A percentile compares a stretch with the other conserved stretches of the same genome.
phyloP scores from a whole-genome alignment of 2,329 filamentous ascomycete genomes.

The Periconia digitata region DNA sequence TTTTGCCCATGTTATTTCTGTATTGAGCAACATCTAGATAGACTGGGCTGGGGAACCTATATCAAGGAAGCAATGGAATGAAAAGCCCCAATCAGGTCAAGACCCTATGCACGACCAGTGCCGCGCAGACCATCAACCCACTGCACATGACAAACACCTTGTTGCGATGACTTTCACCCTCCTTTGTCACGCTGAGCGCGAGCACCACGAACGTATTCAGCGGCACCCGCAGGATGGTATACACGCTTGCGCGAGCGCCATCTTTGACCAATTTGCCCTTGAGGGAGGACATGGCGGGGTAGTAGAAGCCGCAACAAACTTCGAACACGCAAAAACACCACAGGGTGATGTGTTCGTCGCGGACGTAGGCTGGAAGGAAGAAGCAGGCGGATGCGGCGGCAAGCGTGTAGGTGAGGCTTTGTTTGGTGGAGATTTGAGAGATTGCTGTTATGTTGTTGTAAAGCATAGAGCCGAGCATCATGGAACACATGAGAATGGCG shows the following conservation, averaged over 20 bases:
- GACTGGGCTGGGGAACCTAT: too few relatives aligned
- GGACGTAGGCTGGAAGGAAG: slow-evolving; percentile 43
- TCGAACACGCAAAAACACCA: slow-evolving; percentile 62
- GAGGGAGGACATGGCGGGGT: slow-evolving; percentile 57
- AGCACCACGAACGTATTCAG: slow-evolving; percentile 51
- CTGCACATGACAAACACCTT: slow-evolving; percentile 34
- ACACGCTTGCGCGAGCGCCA: slow-evolving; percentile 55
- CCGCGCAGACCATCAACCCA: slow-evolving; percentile 28
- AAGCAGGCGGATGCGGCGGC: slow-evolving; percentile 31
- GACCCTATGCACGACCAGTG: slow-evolving; percentile 28
- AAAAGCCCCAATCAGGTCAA: slow-evolving; percentile 13
- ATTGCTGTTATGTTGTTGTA: slow-evolving; percentile 48
- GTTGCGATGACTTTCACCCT: slow-evolving; percentile 35
- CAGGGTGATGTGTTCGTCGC: slow-evolving; percentile 52
- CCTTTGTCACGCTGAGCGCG: slow-evolving; percentile 34
- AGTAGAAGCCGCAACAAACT: slow-evolving; percentile 60
- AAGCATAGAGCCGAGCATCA: slow-evolving; percentile 60
- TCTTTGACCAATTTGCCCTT: slow-evolving; percentile 60
- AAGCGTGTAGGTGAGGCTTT: slow-evolving; percentile 31
- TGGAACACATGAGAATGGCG: slow-evolving; percentile 60
- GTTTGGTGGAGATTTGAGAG: slow-evolving; percentile 24
- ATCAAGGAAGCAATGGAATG: background rate
- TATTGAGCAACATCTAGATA: too few relatives aligned
- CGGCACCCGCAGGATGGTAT: slow-evolving; percentile 60
- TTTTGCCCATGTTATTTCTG: too few relatives aligned